Base-by-base conservation (phyloP, 306 rosid genomes). In the Trifolium fragiferum region DNA sequence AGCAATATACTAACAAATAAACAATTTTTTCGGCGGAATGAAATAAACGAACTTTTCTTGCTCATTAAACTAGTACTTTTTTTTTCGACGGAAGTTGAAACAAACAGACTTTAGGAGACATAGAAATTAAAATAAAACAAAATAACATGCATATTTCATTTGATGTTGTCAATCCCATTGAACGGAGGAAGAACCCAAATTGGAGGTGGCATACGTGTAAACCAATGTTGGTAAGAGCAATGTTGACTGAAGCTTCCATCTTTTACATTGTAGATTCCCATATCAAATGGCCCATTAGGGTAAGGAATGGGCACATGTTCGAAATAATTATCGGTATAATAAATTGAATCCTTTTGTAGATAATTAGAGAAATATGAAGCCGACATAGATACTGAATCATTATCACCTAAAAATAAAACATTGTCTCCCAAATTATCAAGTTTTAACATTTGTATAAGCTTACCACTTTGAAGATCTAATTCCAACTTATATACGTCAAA, bases 381-480 rank as follows among this genome's bases (percentile, higher is more conserved):
- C 0, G 66, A 60, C 19, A 60, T 1, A 14, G 66, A 60, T 14
- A 30, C 18, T 0, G 66, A 60, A 30, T 60, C 66, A 32, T 6
- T 46, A 13, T 46, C 53, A 13, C 53, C 53, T 2, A 46, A n/a
- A 13, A 46, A 46, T 13, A 46, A 8, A 5, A 62, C 16, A 32
- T 62, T 62, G 46, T 62, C 46, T 62, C 67, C 67, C 14, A 62
- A 33, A 33, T 14, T 62, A n/a, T 32, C 23, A 3, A 33, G 44
- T 8, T 33, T 62, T 10, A 4, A n/a, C 23, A 15, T 62, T 62
- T 16, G 23, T 15, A 15, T 1, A 62, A 62, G 44, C 6, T 62
- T 62, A 19, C 67, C 67, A 32, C 14, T 62, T 15, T 33, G 23
- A 2, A 3, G 14, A n/a, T 33, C 67, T 1, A 62, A 3, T 62